A percentile compares a stretch with the other conserved stretches of the same genome.
Evolutionary conservation across 2,329 filamentous ascomycete species (phyloP).

Genomic region (Chaetomiaceae sp.): DNA sequence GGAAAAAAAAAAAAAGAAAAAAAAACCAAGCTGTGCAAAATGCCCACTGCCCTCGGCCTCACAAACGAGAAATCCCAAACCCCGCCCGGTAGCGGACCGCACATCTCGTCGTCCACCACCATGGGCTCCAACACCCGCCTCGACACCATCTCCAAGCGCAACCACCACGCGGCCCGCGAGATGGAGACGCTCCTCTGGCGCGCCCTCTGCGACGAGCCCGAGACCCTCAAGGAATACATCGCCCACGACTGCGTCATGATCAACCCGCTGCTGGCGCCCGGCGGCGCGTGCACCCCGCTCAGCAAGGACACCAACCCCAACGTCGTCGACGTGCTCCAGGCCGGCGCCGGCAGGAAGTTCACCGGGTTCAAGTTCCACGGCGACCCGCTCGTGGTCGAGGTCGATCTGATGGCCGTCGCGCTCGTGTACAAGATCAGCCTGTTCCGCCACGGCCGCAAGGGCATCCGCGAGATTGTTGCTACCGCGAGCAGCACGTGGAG

Average conservation of each 20-base stretch:
- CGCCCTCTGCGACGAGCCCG: slow-evolving; percentile 36
- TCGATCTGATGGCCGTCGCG: slow-evolving; percentile 37
- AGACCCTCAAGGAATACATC: slow-evolving; percentile 35
- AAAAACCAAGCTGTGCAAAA: slow-evolving; percentile 3
- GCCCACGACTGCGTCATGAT: slow-evolving; percentile 38
- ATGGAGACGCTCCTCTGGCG: slow-evolving; percentile 39
- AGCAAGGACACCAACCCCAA: slow-evolving; percentile 28
- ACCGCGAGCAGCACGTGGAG: slow-evolving; percentile 32
- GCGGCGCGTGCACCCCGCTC: slow-evolving; percentile 27
- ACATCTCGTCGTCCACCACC: slow-evolving; percentile 21
- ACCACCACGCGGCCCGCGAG: slow-evolving; percentile 35
- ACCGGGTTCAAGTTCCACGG: slow-evolving; percentile 33
- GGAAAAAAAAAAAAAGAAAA: neutral
- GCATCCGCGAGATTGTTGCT: slow-evolving; percentile 29
- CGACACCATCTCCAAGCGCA: slow-evolving; percentile 38
- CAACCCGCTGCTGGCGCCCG: slow-evolving; percentile 33
- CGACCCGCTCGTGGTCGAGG: slow-evolving; percentile 35
- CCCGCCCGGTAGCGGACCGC: slow-evolving; percentile 3
- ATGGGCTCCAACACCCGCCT: slow-evolving; percentile 31
- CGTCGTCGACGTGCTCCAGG: slow-evolving; percentile 31
- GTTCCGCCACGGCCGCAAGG: slow-evolving; percentile 26
- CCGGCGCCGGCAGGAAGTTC: slow-evolving; percentile 23
- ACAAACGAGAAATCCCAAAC: slow-evolving; percentile 28
- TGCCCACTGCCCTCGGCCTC: slow-evolving; percentile 34
- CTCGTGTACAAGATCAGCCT: slow-evolving; percentile 34